Evolutionary conservation across 1,284 basidiomycete genomes (phyloP).

Genomic region (Porodaedalea pini): DNA sequence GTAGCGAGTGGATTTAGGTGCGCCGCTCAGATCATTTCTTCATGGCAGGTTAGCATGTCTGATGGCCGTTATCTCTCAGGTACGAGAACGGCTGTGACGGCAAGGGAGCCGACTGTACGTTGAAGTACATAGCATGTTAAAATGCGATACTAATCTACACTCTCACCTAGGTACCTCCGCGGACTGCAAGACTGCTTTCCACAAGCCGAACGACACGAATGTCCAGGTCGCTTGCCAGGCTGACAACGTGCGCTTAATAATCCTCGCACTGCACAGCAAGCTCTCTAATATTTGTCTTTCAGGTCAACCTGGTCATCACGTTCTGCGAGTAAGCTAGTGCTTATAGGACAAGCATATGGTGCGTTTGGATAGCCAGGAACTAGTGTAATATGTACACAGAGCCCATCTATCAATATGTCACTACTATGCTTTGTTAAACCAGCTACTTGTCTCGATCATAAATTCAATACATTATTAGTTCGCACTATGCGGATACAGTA

Average conservation of each 20-base stretch:
- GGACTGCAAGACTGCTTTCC: conserved; percentile 23
- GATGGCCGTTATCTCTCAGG: neutral
- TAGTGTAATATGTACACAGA: no score
- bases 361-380: no score
- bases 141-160: neutral
- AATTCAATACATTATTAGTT: no score
- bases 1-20: conserved; percentile 25
- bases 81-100: conserved; percentile 25
- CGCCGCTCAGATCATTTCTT: neutral
- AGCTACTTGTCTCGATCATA: no score
- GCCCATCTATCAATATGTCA: no score
- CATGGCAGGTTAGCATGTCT: neutral
- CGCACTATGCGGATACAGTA: no score
- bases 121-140: neutral
- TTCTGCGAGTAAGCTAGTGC: conserved; percentile 22
- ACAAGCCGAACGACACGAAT: conserved; percentile 21
- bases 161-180: conserved; percentile 18
- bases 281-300: no score
- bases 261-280: no score
- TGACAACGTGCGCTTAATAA: conserved; percentile 21
- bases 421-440: no score
- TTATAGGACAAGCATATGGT: no score
- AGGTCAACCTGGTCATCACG: conserved; percentile 26
- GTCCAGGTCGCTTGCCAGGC: conserved; percentile 23
- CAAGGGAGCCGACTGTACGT: conserved; percentile 24